phyloP scores from a whole-genome alignment of 1,139 yeast genomes.

The Zygosaccharomyces sapae region DNA sequence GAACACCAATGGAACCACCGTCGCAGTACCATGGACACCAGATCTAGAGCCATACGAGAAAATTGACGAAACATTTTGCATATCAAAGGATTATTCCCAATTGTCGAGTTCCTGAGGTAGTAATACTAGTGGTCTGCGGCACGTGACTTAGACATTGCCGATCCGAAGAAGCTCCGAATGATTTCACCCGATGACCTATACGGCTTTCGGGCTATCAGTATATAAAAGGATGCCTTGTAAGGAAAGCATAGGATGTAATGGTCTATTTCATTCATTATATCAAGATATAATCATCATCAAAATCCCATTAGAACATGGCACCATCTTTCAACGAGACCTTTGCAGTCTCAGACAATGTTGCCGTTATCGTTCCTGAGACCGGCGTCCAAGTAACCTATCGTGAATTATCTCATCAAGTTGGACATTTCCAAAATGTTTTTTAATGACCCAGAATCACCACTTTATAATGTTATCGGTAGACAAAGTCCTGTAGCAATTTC shows the following conservation, averaged over 20 bases:
- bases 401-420: slow-evolving; percentile 40
- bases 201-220: neutral
- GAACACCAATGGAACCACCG: slow-evolving; percentile 29
- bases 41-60: slow-evolving; percentile 45
- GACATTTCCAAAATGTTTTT: slow-evolving; percentile 44
- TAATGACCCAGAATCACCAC: slow-evolving; percentile 39
- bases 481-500: slow-evolving; percentile 56
- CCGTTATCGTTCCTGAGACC: slow-evolving; percentile 40
- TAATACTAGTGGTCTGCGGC: neutral
- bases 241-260: slow-evolving; percentile 3
- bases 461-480: slow-evolving; percentile 30
- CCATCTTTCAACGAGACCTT: slow-evolving; percentile 36
- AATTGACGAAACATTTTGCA: slow-evolving; percentile 52
- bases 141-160: neutral
- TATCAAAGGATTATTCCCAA: slow-evolving; percentile 11
- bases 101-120: neutral
- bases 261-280: neutral
- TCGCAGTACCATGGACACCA: slow-evolving; percentile 51
- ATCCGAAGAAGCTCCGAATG: neutral
- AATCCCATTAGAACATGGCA: slow-evolving; percentile 7
- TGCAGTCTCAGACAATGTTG: slow-evolving; percentile 37
- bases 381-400: slow-evolving; percentile 39
- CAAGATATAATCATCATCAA: neutral
- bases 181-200: neutral
- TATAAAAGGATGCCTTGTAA: neutral